These are phyloP conservation scores for Paraconiothyrium sp. DNA, from an alignment of 2,329 filamentous ascomycete species.

Conservation along the genomic window DNA sequence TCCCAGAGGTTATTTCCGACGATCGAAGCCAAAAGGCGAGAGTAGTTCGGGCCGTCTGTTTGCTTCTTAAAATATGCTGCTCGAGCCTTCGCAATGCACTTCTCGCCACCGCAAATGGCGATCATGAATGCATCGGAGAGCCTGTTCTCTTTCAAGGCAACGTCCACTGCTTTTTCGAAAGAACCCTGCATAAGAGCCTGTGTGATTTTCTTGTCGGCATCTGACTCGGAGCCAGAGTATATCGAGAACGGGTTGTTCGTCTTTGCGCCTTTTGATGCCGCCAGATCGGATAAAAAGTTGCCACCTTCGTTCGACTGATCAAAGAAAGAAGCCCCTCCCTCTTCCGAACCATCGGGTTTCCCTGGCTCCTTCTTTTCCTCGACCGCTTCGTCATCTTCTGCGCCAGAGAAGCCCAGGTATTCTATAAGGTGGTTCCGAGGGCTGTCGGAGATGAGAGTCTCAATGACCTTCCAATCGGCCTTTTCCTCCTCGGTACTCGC, in stretches of 20 bases:
- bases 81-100: conserved; percentile 93
- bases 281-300: conserved; percentile 84
- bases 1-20: conserved; percentile 98
- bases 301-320: conserved; percentile 74
- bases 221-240: conserved; percentile 82
- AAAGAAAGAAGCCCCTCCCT: conserved; percentile 77
- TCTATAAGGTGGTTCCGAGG: conserved; percentile 87
- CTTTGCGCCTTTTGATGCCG: conserved; percentile 89
- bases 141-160: conserved; percentile 87
- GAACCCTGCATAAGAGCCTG: conserved; percentile 87
- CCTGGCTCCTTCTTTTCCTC: conserved; percentile 37
- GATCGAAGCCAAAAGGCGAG: conserved; percentile 88
- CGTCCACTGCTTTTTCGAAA: conserved; percentile 87
- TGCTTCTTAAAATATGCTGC: conserved; percentile 88
- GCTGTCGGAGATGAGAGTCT: conserved; percentile 84
- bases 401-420: conserved; percentile 84
- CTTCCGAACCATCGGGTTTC: conserved; percentile 56
- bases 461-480: conserved; percentile 94
- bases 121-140: conserved; percentile 98
- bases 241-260: conserved; percentile 95
- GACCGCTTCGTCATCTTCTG: conserved; percentile 52
- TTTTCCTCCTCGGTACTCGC: conserved; percentile 90
- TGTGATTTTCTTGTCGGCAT: conserved; percentile 86
- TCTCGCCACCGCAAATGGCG: conserved; percentile 93
- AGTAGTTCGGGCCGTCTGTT: conserved; percentile 84